Evolutionary conservation across 805 yeast species (phyloP).

Genomic region (Torulaspora quercuum): DNA sequence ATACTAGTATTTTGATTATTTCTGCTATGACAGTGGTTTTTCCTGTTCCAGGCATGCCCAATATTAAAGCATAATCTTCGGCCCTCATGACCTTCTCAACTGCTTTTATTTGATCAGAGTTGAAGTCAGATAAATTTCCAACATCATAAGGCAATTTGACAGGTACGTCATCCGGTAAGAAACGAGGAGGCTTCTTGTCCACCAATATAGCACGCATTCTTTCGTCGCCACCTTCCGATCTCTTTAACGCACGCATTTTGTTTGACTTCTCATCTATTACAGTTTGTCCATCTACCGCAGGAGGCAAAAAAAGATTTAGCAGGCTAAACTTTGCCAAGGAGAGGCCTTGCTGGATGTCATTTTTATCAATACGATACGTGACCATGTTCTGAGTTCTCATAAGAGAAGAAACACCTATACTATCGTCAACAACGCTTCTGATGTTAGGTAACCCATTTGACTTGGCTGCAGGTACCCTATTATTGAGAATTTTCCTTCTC

Average conservation of each 20-base stretch:
- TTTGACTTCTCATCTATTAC: slow-evolving; percentile 19
- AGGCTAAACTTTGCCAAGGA: slow-evolving; percentile 74
- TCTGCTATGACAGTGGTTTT: slow-evolving; percentile 87
- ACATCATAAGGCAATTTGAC: slow-evolving; percentile 26
- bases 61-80: slow-evolving; percentile 70
- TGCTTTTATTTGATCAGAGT: slow-evolving; percentile 69
- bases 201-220: slow-evolving; percentile 37
- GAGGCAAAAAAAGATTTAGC: slow-evolving; percentile 56
- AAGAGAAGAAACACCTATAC: slow-evolving; percentile 12
- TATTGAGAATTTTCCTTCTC: slow-evolving; percentile 48
- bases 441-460: slow-evolving; percentile 8
- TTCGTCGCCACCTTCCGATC: slow-evolving; percentile 38
- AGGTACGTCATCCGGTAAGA: slow-evolving; percentile 11
- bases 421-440: slow-evolving; percentile 19
- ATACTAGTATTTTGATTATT: slow-evolving; percentile 55
- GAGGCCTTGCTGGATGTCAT: slow-evolving; percentile 71
- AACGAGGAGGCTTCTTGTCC: slow-evolving; percentile 33
- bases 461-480: slow-evolving; percentile 20
- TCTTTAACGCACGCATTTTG: slow-evolving; percentile 16
- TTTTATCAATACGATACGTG: slow-evolving; percentile 70
- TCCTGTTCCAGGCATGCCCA: slow-evolving; percentile 99
- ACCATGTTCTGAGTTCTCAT: slow-evolving; percentile 37
- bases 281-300: slow-evolving; percentile 34
- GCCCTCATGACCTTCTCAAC: slow-evolving; percentile 61
- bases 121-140: slow-evolving; percentile 40